Evolutionary conservation across 257 asterid species (phyloP), one percentile per base, ranked within the genome.

Genomic region (Osmanthus fragrans): DNA sequence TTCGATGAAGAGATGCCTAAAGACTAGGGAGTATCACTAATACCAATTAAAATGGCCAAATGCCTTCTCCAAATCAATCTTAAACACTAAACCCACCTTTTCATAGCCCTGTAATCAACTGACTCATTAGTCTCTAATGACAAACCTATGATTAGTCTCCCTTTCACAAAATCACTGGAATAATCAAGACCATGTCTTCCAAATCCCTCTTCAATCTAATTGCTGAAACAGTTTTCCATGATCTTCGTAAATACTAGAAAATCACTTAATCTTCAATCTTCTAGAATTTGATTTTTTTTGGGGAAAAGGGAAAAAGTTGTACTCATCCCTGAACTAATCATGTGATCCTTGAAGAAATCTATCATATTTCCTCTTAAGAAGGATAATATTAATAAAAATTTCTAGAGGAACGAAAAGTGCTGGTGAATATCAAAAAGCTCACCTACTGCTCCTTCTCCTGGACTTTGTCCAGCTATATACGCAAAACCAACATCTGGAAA

Each of bases 401-500:
- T 27, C 40, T 75, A 76, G 3, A 32, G 32, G 23, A 68, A 73
- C 58, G 74, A 25, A 68, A 60, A 39, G 12, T 11, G 69, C 66
- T 82, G 36, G 67, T 73, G 72, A 77, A 75, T 42, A 78, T 68
- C 39, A 60, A 82, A 82, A 39, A 36, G 49, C 90, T 80, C 75
- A 95, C 99, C 99, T 80, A 90, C 96, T 84, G 95, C 86, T 82
- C 99, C 98, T 88, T 93, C 96, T 78, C 99, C 99, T 30, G 99
- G 98, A 87, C 93, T 88, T 80, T 89, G 91, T 72, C 96, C 97
- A 49, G 99, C 98, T 73, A 95, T 88, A 82, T 92, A 91, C 30
- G 98, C 96, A 88, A 93, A 95, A 72, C 99, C 99, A 78, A 93
- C 99, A 89, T 95, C 99, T 39, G 99, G 99, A 71, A 95, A 95